A percentile compares a stretch with the other conserved stretches of the same genome.
Conservation (phyloP, 208 protist genomes). For the Leishmania aethiopica region DNA sequence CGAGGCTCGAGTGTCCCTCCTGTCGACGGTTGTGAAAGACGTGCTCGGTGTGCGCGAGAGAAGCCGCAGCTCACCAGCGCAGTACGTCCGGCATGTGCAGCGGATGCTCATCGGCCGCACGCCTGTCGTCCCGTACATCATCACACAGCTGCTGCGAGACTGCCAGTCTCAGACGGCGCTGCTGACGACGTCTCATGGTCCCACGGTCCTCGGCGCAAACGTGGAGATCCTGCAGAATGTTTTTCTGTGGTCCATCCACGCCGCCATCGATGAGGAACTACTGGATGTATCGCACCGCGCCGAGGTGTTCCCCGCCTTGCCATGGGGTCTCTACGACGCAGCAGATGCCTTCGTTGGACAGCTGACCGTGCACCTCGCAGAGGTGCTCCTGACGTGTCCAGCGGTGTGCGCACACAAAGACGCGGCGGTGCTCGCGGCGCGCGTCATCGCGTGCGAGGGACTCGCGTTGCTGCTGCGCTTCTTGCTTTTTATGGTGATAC, state of each 20-base stretch:
- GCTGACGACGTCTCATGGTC: slow-evolving; percentile 7
- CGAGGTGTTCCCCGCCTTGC: slow-evolving; percentile 12
- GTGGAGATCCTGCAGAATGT: slow-evolving; percentile 24
- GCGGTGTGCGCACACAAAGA: background rate
- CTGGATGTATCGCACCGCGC: slow-evolving; percentile 16
- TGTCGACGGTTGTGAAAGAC: slow-evolving; percentile 25
- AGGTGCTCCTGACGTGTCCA: slow-evolving; percentile 8
- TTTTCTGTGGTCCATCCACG: slow-evolving; percentile 27
- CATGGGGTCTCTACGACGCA: slow-evolving; percentile 20
- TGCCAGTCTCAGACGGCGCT: slow-evolving; percentile 13
- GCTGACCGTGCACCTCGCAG: slow-evolving; percentile 14
- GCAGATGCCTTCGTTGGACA: slow-evolving; percentile 8
- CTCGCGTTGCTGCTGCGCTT: slow-evolving; percentile 23
- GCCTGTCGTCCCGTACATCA: slow-evolving; percentile 26
- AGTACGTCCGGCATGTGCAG: slow-evolving; percentile 28
- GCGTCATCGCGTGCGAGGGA: slow-evolving; percentile 22
- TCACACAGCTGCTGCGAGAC: slow-evolving; percentile 12
- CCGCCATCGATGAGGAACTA: slow-evolving; percentile 21
- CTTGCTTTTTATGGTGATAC: slow-evolving; percentile 21
- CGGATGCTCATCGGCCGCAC: slow-evolving; percentile 19
- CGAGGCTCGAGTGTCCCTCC: slow-evolving; percentile 10
- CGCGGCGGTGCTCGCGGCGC: slow-evolving; percentile 16
- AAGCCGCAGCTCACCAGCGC: slow-evolving; percentile 20
- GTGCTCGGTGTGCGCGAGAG: slow-evolving; percentile 19
- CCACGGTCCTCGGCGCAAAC: slow-evolving; percentile 17